These are phyloP conservation scores for Calamus simplicifolius DNA, from an alignment of 176 grass and related monocot species.

Conservation along the genomic window DNA sequence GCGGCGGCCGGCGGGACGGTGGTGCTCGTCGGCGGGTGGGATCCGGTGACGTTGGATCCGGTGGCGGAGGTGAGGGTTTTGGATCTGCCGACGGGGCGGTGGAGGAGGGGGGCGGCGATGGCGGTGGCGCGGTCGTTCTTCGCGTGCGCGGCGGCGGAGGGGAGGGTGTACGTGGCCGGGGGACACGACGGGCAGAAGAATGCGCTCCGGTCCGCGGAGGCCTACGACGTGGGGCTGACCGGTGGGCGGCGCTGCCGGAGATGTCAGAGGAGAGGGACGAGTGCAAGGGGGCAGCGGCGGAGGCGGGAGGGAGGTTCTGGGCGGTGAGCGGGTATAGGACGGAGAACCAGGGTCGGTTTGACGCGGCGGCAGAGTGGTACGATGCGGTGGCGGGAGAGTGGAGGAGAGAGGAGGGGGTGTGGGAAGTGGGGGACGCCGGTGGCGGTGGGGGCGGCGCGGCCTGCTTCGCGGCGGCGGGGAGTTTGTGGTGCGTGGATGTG, in stretches of 20 bases:
- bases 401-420: constrained; percentile 26
- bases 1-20: constrained; percentile 17
- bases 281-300: constrained; percentile 21
- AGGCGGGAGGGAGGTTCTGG: constrained; percentile 8
- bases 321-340: constrained; percentile 53
- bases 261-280: constrained; percentile 65
- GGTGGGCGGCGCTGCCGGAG: constrained; percentile 37
- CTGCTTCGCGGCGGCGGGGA: constrained; percentile 20
- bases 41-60: constrained; percentile 23
- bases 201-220: constrained; percentile 35
- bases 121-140: constrained; percentile 35
- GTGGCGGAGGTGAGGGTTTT: constrained; percentile 27
- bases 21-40: constrained; percentile 45
- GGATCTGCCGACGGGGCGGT: constrained; percentile 27
- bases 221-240: constrained; percentile 30
- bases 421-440: not conserved
- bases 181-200: constrained; percentile 50
- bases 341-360: constrained; percentile 39
- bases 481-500: constrained; percentile 37
- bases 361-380: constrained; percentile 39
- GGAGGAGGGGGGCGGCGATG: constrained; percentile 28
- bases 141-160: constrained; percentile 17
- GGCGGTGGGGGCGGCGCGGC: not conserved
- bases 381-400: constrained; percentile 6
- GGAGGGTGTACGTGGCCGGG: constrained; percentile 29